Conservation (phyloP, 768 basidiomycete genomes). For the Candolleomyces efflorescens region DNA sequence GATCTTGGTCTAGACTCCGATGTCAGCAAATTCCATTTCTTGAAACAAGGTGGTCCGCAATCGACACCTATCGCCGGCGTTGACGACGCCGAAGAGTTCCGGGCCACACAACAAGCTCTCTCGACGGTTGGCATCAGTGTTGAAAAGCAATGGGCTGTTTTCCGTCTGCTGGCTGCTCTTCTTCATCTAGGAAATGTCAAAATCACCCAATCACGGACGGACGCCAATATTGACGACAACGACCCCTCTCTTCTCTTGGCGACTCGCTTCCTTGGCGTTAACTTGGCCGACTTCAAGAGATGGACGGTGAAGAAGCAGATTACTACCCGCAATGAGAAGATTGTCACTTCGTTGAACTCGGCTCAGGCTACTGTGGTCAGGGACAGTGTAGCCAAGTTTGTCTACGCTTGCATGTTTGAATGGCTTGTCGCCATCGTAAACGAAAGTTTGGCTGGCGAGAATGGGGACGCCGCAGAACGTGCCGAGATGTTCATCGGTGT, state of each 20-base stretch:
- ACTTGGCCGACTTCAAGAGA: constrained; percentile 91
- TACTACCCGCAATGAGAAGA: constrained; percentile 91
- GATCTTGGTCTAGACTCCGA: constrained; percentile 88
- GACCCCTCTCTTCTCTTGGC: constrained; percentile 78
- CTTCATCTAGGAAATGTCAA: constrained; percentile 98
- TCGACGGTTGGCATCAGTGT: constrained; percentile 97
- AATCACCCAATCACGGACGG: constrained; percentile 74
- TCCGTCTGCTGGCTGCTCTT: constrained; percentile 86
- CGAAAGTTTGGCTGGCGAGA: constrained; percentile 94
- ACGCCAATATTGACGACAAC: constrained; percentile 79
- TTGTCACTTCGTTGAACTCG: constrained; percentile 79
- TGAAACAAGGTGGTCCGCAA: constrained; percentile 88
- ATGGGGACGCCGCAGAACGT: constrained; percentile 81
- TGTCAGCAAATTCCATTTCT: constrained; percentile 82
- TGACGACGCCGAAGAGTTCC: constrained; percentile 95
- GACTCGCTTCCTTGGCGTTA: constrained; percentile 87
- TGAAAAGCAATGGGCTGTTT: constrained; percentile 98
- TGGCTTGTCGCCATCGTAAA: constrained; percentile 98
- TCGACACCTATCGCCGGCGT: constrained; percentile 89
- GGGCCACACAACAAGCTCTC: constrained; percentile 88
- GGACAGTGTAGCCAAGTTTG: constrained; percentile 97
- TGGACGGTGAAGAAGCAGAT: constrained; percentile 99
- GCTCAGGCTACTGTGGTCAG: constrained; percentile 91
- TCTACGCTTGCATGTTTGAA: constrained; percentile 98
- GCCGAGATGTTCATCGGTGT: constrained; percentile 99